These are phyloP conservation scores for Serendipita sp. DNA, from an alignment of 768 basidiomycete genomes.

Conservation along the genomic window DNA sequence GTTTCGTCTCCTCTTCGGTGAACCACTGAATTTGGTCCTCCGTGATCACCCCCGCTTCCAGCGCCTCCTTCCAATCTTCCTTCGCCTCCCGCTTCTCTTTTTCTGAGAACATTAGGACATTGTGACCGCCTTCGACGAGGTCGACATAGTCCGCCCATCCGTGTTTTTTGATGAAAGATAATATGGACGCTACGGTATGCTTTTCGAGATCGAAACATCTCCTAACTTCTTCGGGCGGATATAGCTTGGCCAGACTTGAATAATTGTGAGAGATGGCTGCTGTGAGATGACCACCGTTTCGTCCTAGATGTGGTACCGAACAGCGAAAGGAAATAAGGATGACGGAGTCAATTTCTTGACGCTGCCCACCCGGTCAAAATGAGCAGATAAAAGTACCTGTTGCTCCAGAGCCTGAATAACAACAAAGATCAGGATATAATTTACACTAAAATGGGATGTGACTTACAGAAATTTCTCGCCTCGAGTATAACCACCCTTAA, in stretches of 20 bases:
- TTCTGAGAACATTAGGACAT: constrained; percentile 33
- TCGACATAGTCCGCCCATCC: constrained; percentile 38
- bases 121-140: constrained; percentile 41
- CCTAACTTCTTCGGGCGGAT: constrained; percentile 40
- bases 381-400: constrained; percentile 35
- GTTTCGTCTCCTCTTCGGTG: constrained; percentile 28
- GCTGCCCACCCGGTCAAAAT: background rate
- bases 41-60: constrained; percentile 34
- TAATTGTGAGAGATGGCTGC: constrained; percentile 36
- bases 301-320: constrained; percentile 37
- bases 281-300: constrained; percentile 67
- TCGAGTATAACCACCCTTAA: constrained; percentile 54
- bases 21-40: constrained; percentile 30
- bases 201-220: constrained; percentile 41
- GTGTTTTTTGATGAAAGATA: constrained; percentile 32
- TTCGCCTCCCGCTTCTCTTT: constrained; percentile 26
- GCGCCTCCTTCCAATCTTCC: constrained; percentile 39
- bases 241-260: constrained; percentile 20
- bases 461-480: constrained; percentile 72
- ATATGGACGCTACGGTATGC: constrained; percentile 34
- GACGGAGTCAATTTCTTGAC: too few species aligned
- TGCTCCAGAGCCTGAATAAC: constrained; percentile 46
- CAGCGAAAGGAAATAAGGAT: too few species aligned
- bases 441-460: constrained; percentile 17
- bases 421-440: background rate